Base-by-base conservation (phyloP, 1,284 basidiomycete species). In the Uromyces viciae-fabae region DNA sequence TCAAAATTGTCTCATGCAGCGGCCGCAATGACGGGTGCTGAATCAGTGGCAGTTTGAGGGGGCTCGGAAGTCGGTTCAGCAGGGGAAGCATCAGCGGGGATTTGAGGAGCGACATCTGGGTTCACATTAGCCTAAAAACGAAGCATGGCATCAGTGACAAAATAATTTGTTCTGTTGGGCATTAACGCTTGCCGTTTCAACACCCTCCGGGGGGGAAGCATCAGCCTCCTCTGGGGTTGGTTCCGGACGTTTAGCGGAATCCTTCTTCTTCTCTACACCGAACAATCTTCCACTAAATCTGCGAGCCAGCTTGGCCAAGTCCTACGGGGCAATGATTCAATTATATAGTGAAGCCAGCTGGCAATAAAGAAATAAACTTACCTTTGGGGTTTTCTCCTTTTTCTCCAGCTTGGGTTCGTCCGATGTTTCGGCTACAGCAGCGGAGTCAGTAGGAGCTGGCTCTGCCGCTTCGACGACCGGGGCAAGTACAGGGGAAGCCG, bases 211-310 rank as follows among this genome's bases (percentile, higher is more conserved):
- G 19, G 25, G 42, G n/a, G 69, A 46, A 25, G 54, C 71, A 19
- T 73, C 58, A 25, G 58, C 42, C 31, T 74, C 78, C 71, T 81
- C 78, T 14, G 60, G 33, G n/a, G 78, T 81, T 3, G 66, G 64
- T 28, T 78, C 66, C 7, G 78, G 54, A 38, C 62, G 64, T 71
- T 81, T 81, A 17, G 42, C 19, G 25, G 54, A 3, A 2, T 76
- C 62, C 71, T 81, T 81, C 71, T 81, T 81, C 69, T 74, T 56
- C 4, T 62, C 68, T 14, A 17, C 46, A 40, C 78, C 78, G 54
- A 81, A 81, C 9, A 81, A 36, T n/a, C 78, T 69, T 25, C 78
- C 78, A 73, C 78, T 81, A 33, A 81, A 81, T 49, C 78, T 69
- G 15, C 78, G 56, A 22, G 78, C 78, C 2, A 81, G 42, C 46